Evolutionary conservation across 2,329 filamentous ascomycete genomes (phyloP), one percentile per base, ranked within the genome.

Genomic region (Epichloe brachyelytri): DNA sequence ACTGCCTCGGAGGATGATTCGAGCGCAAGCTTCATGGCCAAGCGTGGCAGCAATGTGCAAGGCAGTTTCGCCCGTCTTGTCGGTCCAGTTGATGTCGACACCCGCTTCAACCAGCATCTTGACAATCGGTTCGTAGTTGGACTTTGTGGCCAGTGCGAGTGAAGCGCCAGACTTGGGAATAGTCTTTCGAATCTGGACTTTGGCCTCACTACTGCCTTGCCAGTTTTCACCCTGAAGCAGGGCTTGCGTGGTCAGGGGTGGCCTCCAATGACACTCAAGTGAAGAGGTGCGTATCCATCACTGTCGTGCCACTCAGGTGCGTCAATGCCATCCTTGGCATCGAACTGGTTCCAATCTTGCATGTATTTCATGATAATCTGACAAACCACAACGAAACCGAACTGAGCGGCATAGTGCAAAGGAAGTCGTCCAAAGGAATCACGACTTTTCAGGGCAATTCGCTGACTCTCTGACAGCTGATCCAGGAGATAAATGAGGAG

Each of bases 331-430:
- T 88, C 76, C 37, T 82, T 80, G 30, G 90, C 82, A 60, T 95
- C 78, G 61, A 95, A 95, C 59, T 94, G 83, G 15, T 79, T 79
- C 91, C 91, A 97, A 22, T 82, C 77, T 63, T 91, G 86, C 82
- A 98, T 90, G 60, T 85, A 84, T 56, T 84, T 82, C 71, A 96
- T 90, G 57, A 97, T 78, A 22, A 90, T 76, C 62, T 95, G 79
- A 62, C 88, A 95, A 10, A 96, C 83, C n/a, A 88, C 80, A 3
- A 93, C 86, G 59, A 96, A 89, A 2, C 93, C 93, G 63, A 94
- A 95, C 64, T 97, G 89, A 0, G 93, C 91, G 3, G 89, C 89
- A 63, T 96, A 96, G 65, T 97, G 91, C 11, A 97, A 74, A 1
- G 91, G 89, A 14, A 91, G 77, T 4, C 91, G 85, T 3, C 88